Conservation (phyloP, 495 filamentous ascomycete species). For the Penicillium dipodomyicola region DNA sequence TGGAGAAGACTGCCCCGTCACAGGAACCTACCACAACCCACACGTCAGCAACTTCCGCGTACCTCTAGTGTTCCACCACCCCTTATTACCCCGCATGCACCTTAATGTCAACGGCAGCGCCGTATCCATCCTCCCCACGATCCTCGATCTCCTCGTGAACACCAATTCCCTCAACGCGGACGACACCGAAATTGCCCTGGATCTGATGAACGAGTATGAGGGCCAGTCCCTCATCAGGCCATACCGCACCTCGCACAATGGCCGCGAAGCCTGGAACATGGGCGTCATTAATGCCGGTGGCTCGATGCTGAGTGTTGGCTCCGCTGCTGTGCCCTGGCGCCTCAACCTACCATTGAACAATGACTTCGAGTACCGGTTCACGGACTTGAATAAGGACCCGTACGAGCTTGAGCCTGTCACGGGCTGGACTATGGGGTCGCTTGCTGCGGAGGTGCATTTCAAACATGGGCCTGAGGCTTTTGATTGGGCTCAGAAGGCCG, state of each 20-base stretch:
- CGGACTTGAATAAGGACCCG: conserved; percentile 34
- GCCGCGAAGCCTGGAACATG: conserved; percentile 44
- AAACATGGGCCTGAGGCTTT: conserved; percentile 38
- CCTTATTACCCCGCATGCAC: conserved; percentile 40
- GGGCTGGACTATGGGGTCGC: conserved; percentile 31
- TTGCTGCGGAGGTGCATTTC: conserved; percentile 26
- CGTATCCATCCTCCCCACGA: conserved; percentile 44
- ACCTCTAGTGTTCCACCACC: conserved; percentile 45
- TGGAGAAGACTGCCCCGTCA: conserved; percentile 36
- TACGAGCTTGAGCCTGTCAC: conserved; percentile 34
- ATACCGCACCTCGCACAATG: conserved; percentile 31
- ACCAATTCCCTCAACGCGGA: conserved; percentile 36
- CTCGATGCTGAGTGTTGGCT: conserved; percentile 39
- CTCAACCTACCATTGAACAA: conserved; percentile 42
- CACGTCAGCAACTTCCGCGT: conserved; percentile 48
- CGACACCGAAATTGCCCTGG: conserved; percentile 31
- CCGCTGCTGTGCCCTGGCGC: conserved; percentile 38
- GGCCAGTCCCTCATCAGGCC: conserved; percentile 48
- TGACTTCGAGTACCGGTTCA: conserved; percentile 40
- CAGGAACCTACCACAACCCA: conserved; percentile 45
- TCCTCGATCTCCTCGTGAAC: conserved; percentile 47
- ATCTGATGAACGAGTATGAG: conserved; percentile 45
- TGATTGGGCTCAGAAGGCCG: conserved; percentile 38
- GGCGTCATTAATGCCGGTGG: conserved; percentile 49
- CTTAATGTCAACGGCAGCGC: conserved; percentile 42